phyloP scores from a whole-genome alignment of 2,329 filamentous ascomycete genomes.

The Sordariomycetes sp. region DNA sequence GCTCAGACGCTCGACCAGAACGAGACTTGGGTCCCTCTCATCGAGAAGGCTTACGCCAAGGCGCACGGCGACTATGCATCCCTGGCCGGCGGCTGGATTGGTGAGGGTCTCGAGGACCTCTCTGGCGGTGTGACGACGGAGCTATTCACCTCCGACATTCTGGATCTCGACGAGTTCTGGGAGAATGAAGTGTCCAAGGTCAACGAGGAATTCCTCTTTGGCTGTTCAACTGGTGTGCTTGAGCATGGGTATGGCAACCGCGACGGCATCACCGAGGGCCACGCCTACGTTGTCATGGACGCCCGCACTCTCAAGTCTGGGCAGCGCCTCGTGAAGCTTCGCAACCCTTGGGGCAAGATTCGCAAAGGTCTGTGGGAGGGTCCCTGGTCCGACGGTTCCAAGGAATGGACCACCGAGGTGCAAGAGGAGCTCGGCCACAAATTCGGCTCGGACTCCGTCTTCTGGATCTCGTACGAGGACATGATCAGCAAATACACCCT shows the following conservation, averaged over 20 bases:
- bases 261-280: conserved; percentile 47
- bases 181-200: conserved; percentile 69
- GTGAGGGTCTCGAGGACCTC: conserved; percentile 49
- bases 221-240: conserved; percentile 57
- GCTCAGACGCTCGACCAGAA: conserved; percentile 66
- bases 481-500: conserved; percentile 52
- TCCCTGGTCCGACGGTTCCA: conserved; percentile 49
- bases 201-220: conserved; percentile 71
- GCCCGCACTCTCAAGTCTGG: conserved; percentile 42
- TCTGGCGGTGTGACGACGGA: conserved; percentile 63
- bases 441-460: conserved; percentile 53
- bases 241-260: conserved; percentile 53
- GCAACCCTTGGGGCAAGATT: conserved; percentile 51
- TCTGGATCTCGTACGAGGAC: conserved; percentile 56
- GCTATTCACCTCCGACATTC: conserved; percentile 59
- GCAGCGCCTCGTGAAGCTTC: conserved; percentile 46
- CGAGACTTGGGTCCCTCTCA: conserved; percentile 72
- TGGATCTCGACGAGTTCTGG: conserved; percentile 79
- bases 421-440: conserved; percentile 48
- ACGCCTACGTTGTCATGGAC: conserved; percentile 54
- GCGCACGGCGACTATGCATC: conserved; percentile 70
- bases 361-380: conserved; percentile 52
- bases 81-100: conserved; percentile 63
- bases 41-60: conserved; percentile 81
- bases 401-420: conserved; percentile 51